A percentile compares a stretch with the other conserved stretches of the same genome.
phyloP scores from a whole-genome alignment of 2,329 filamentous ascomycete genomes.

The Aspergillus costaricaensis region DNA sequence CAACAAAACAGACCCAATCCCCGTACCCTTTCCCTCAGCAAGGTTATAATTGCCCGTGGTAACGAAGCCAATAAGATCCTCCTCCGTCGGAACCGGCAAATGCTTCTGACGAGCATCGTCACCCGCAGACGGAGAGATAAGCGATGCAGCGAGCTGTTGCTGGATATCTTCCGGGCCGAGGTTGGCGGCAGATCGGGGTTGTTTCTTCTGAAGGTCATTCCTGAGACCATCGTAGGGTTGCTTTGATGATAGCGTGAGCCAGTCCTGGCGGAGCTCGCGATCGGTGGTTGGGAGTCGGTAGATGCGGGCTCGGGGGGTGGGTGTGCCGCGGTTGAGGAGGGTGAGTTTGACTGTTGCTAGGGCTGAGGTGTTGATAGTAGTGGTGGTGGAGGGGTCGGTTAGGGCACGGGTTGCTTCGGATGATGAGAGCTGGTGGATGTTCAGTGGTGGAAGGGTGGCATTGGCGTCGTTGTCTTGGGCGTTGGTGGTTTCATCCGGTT shows the following conservation, averaged over 20 bases:
- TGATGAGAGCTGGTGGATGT: conserved; percentile 45
- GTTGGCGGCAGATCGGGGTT: conserved; percentile 1
- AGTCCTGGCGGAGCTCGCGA: conserved; percentile 63
- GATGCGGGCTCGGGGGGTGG: conserved; percentile 72
- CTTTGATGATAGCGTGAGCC: conserved; percentile 63
- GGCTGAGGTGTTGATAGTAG: conserved; percentile 27
- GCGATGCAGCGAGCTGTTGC: conserved; percentile 33
- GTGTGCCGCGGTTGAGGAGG: conserved; percentile 70
- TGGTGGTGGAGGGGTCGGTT: conserved; percentile 23
- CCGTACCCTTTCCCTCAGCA: conserved; percentile 71
- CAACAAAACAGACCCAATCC: conserved; percentile 70
- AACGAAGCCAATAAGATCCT: conserved; percentile 85
- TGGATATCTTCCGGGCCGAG: conserved; percentile 25
- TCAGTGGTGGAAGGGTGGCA: conserved; percentile 27
- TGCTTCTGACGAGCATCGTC: conserved; percentile 38
- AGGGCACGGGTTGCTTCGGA: conserved; percentile 32
- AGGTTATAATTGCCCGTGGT: conserved; percentile 85
- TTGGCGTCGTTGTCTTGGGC: neutral
- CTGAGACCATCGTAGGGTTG: conserved; percentile 9
- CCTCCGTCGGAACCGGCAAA: conserved; percentile 66
- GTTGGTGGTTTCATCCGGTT: conserved; percentile 15
- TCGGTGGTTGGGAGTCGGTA: conserved; percentile 73
- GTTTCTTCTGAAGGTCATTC: neutral
- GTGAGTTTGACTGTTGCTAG: conserved; percentile 67
- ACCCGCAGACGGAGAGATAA: conserved; percentile 46